Conservation (phyloP, 2,329 filamentous ascomycete genomes). For the Colletotrichum horii region DNA sequence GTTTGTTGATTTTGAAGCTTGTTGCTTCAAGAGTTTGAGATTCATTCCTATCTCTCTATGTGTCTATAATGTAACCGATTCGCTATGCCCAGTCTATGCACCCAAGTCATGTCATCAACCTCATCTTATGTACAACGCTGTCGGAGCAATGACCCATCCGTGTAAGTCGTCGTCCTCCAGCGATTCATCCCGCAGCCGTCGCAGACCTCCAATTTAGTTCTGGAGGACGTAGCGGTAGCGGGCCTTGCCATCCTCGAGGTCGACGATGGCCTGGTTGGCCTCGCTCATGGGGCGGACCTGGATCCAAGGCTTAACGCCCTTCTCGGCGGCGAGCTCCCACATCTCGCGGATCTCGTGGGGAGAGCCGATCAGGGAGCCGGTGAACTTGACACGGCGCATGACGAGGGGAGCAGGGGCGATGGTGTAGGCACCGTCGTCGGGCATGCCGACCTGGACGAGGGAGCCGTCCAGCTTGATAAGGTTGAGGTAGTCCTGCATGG, state of each 20-base stretch:
- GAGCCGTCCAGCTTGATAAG: conserved; percentile 61
- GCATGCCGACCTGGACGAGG: conserved; percentile 67
- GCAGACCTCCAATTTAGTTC: conserved; percentile 35
- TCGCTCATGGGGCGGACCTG: conserved; percentile 59
- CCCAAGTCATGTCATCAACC: conserved; percentile 12
- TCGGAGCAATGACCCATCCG: neutral
- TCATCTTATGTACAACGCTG: conserved; percentile 6
- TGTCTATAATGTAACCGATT: conserved; percentile 14
- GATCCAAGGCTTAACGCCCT: conserved; percentile 62
- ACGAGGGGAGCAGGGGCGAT: conserved; percentile 63
- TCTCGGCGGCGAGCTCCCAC: conserved; percentile 61
- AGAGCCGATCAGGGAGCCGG: conserved; percentile 51
- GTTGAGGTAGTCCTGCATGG: conserved; percentile 63
- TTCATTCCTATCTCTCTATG: neutral
- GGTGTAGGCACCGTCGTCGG: conserved; percentile 36
- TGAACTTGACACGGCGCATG: conserved; percentile 56
- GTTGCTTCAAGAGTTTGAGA: neutral
- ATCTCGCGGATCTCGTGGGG: conserved; percentile 64
- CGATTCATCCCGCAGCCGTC: neutral
- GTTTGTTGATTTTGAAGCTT: neutral
- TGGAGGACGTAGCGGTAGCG: conserved; percentile 52
- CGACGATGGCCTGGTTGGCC: conserved; percentile 58
- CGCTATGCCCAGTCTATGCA: conserved; percentile 14
- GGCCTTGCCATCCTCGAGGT: conserved; percentile 59
- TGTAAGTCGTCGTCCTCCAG: neutral